Percentiles rank a stretch among this genome's conserved stretches.
phyloP scores from a whole-genome alignment of 1,284 basidiomycete species.

The Irpex lacteus region DNA sequence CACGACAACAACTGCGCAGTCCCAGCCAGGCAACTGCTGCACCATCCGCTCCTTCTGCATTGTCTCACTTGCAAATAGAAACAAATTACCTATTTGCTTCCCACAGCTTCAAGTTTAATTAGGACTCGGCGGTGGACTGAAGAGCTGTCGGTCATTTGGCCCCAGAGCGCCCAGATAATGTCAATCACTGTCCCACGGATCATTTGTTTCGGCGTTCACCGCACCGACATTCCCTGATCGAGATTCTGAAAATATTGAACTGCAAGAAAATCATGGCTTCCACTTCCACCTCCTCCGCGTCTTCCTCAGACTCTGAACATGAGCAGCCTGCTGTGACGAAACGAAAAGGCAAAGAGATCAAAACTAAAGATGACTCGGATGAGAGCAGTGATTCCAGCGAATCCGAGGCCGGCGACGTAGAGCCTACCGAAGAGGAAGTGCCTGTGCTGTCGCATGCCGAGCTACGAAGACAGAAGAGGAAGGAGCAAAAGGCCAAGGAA shows the following conservation, averaged over 20 bases:
- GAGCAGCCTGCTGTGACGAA: constrained; percentile 6
- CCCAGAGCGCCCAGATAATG: not conserved
- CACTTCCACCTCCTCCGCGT: constrained; percentile 13
- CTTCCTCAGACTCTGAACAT: constrained; percentile 18
- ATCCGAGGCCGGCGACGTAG: constrained; percentile 19
- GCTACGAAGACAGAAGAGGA: constrained; percentile 60
- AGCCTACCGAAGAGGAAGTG: constrained; percentile 29
- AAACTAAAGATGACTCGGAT: constrained; percentile 12
- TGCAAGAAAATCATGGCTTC: constrained; percentile 16
- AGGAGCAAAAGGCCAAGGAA: constrained; percentile 30
- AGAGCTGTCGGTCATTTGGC: not conserved
- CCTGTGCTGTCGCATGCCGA: constrained; percentile 73
- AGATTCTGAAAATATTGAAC: not conserved
- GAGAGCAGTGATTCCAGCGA: constrained; percentile 11
- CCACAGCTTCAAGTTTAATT: not conserved
- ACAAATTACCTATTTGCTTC: not conserved
- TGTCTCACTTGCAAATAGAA: not conserved
- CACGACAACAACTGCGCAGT: not conserved
- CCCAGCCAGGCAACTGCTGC: not conserved
- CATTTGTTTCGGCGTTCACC: not conserved
- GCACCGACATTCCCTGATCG: not conserved
- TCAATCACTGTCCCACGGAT: not conserved
- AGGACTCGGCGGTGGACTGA: not conserved
- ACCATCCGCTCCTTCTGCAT: not conserved
- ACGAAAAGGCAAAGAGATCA: not conserved